Evolutionary conservation across 1,284 basidiomycete species (phyloP).

Genomic region (Ceratobasidium theobromae): DNA sequence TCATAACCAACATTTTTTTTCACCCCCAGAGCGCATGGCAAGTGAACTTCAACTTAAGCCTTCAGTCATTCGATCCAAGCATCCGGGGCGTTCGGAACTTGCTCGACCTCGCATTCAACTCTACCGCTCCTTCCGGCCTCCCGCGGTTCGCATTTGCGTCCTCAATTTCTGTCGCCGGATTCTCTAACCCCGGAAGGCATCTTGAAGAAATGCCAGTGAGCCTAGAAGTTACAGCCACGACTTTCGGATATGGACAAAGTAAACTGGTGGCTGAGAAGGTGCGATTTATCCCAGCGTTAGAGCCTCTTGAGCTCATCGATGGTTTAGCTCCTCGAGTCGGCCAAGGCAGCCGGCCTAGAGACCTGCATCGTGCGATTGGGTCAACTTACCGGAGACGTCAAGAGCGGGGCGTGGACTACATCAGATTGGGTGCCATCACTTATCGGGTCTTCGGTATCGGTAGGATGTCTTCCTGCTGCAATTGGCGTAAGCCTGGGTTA

Average conservation of each 20-base stretch:
- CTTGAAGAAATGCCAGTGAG: not conserved
- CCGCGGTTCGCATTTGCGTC: slow-evolving; percentile 31
- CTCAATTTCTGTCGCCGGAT: slow-evolving; percentile 14
- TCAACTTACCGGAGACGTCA: slow-evolving; percentile 30
- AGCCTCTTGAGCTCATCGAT: no score
- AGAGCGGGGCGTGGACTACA: slow-evolving; percentile 30
- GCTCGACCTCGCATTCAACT: slow-evolving; percentile 32
- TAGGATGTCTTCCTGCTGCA: slow-evolving; percentile 3
- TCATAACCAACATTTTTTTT: slow-evolving; percentile 31
- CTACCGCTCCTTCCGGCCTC: not conserved
- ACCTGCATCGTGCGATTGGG: slow-evolving; percentile 28
- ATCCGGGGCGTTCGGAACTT: slow-evolving; percentile 30
- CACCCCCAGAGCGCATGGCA: slow-evolving; percentile 44
- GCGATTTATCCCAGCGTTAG: not conserved
- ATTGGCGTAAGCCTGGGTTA: not conserved
- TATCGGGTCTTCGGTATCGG: not conserved
- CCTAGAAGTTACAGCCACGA: slow-evolving; percentile 8
- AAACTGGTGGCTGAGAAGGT: slow-evolving; percentile 33
- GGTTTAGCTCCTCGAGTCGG: slow-evolving; percentile 18
- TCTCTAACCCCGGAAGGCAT: not conserved
- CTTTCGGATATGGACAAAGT: no score
- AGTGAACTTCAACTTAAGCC: slow-evolving; percentile 35
- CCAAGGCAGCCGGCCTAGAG: not conserved
- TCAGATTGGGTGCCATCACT: slow-evolving; percentile 31
- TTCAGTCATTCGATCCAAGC: slow-evolving; percentile 31